Percentiles rank a stretch among this genome's conserved stretches.
These are phyloP conservation scores for Berkeleyomyces rouxiae DNA, from an alignment of 2,329 filamentous ascomycete genomes.

Conservation along the genomic window DNA sequence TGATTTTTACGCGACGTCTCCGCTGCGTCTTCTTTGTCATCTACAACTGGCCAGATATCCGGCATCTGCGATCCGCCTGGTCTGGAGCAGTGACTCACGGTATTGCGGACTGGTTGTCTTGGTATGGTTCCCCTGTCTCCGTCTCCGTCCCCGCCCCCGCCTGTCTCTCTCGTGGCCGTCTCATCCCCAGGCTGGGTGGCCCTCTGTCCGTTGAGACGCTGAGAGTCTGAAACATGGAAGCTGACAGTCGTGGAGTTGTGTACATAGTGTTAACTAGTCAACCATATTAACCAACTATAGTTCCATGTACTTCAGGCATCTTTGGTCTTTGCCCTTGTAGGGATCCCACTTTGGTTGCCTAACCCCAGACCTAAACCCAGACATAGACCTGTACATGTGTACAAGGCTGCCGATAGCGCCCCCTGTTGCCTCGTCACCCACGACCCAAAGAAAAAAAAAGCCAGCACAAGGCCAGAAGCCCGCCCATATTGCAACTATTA, in stretches of 20 bases:
- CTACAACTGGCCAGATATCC: background rate
- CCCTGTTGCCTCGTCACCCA: conserved; percentile 4
- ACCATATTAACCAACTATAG: too few relatives aligned
- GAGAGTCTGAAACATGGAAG: too few relatives aligned
- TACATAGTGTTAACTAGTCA: too few relatives aligned
- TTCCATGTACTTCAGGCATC: too few relatives aligned
- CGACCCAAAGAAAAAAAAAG: background rate
- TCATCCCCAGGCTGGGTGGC: background rate
- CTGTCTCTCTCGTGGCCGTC: background rate
- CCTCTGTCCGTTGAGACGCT: too few relatives aligned
- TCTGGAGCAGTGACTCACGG: too few relatives aligned
- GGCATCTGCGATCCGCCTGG: too few relatives aligned
- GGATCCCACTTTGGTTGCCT: too few relatives aligned
- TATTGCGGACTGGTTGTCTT: background rate
- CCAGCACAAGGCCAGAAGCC: background rate
- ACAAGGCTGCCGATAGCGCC: conserved; percentile 1
- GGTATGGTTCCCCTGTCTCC: background rate
- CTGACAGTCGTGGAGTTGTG: too few relatives aligned
- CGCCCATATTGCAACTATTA: background rate
- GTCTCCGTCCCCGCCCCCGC: too few relatives aligned
- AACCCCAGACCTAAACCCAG: background rate
- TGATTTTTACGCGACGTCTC: conserved; percentile 7
- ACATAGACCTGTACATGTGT: background rate
- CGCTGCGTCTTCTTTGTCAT: background rate
- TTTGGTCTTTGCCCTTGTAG: too few relatives aligned